Evolutionary conservation across 2,329 filamentous ascomycete genomes (phyloP).

Genomic region (Aspergillus puulaauensis): DNA sequence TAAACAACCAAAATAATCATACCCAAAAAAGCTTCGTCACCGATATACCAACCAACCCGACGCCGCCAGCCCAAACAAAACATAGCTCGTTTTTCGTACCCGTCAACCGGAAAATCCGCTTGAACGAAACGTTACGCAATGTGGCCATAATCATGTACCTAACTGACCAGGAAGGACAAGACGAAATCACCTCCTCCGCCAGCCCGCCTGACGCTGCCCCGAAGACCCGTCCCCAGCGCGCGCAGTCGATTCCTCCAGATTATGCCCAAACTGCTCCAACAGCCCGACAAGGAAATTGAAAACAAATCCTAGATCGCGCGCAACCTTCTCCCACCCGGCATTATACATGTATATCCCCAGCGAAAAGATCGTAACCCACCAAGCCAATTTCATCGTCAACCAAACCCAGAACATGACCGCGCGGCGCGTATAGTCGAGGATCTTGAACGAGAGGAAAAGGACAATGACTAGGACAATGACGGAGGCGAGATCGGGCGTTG

Average conservation of each 20-base stretch:
- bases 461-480: conserved; percentile 55
- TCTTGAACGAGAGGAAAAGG: conserved; percentile 62
- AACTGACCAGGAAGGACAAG: not conserved
- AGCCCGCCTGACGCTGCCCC: conserved; percentile 12
- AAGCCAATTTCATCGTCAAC: conserved; percentile 61
- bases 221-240: not conserved
- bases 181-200: conserved; percentile 32
- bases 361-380: conserved; percentile 62
- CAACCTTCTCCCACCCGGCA: conserved; percentile 34
- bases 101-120: not conserved
- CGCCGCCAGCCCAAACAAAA: not conserved
- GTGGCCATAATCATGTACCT: too few species aligned
- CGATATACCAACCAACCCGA: conserved; percentile 9
- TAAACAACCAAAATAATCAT: not conserved
- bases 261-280: conserved; percentile 54
- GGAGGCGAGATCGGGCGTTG: conserved; percentile 37
- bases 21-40: not conserved
- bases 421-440: conserved; percentile 69
- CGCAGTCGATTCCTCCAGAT: conserved; percentile 25
- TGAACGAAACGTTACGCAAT: not conserved
- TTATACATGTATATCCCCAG: conserved; percentile 56
- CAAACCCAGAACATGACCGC: conserved; percentile 74
- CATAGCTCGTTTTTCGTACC: not conserved
- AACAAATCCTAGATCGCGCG: conserved; percentile 46
- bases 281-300: conserved; percentile 67